Evolutionary conservation across 192 early-diverging fungal species (phyloP), one percentile per base, ranked within the genome.

Genomic region (Coemansia aciculifera): DNA sequence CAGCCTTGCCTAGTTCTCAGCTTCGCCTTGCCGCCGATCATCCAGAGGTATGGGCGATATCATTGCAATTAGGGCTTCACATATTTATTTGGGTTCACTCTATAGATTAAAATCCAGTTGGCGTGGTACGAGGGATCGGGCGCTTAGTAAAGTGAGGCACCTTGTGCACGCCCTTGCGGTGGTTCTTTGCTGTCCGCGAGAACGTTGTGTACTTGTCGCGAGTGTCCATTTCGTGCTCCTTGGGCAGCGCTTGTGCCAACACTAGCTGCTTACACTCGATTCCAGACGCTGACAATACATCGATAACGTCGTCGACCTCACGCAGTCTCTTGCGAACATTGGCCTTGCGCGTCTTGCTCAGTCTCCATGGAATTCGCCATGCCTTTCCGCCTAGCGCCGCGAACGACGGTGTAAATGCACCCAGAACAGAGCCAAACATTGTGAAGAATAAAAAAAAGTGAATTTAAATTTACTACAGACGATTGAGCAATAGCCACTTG

Each of bases 141-240:
- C 87, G 86, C 74, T 93, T 93, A 34, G 93, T 92, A 74, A 94
- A 94, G 65, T 94, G 89, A 59, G 91, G 93, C 11, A 94, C 91
- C 74, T 90, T 90, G 83, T 94, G 93, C 17, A 93, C 77, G 61
- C 88, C 88, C 83, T 94, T 94, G 63, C 90, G 87, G 68, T 92
- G 86, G 38, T 87, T 85, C 56, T 79, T 81, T 63, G 86, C 86
- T 23, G 79, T 84, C 62, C 90, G 89, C 59, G 90, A 91, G 69
- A 94, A 94, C 17, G 90, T 89, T 13, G 88, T 90, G 80, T 94
- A 94, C 74, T 94, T 94, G 73, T 93, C 89, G 52, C 87, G 81
- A n/a, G 93, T 72, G 5, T 73, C 71, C 90, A 94, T 92, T 67
- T 92, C 86, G 36, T 72, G 61, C 69, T 92, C 90, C 52, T 81